phyloP scores from a whole-genome alignment of 768 basidiomycete species.

The Infundibulicybe gibba region DNA sequence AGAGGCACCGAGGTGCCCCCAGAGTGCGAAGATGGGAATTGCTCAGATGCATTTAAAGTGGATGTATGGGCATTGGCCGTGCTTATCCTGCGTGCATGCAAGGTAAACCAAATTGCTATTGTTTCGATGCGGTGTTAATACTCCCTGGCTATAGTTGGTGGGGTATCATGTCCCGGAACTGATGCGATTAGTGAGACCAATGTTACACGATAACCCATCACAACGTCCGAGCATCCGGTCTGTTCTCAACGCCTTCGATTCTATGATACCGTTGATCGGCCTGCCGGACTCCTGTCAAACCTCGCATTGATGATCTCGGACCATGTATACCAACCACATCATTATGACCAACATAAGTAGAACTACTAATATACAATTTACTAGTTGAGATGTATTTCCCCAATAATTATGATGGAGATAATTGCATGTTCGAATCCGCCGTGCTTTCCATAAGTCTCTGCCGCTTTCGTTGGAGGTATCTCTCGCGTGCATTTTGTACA shows the following conservation, averaged over 20 bases:
- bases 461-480: constrained; percentile 79
- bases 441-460: constrained; percentile 54
- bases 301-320: constrained; percentile 9
- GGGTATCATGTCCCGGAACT: constrained; percentile 59
- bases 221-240: constrained; percentile 46
- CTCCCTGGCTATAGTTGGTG: constrained; percentile 37
- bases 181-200: constrained; percentile 49
- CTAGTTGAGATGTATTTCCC: constrained; percentile 1
- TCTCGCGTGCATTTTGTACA: constrained; percentile 68
- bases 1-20: constrained; percentile 69
- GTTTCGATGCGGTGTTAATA: constrained; percentile 2
- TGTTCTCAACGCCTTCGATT: constrained; percentile 51
- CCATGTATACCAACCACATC: no score
- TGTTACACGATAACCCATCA: constrained; percentile 52
- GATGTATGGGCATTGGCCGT: constrained; percentile 74
- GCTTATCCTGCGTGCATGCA: constrained; percentile 60
- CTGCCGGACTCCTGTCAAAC: constrained; percentile 12
- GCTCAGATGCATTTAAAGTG: constrained; percentile 60
- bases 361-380: constrained; percentile 3
- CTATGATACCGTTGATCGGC: constrained; percentile 38
- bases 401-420: constrained; percentile 11
- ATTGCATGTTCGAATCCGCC: constrained; percentile 4
- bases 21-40: constrained; percentile 53
- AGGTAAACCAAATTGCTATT: constrained; percentile 35
- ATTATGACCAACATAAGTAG: not conserved